phyloP scores from a whole-genome alignment of 2,329 filamentous ascomycete species.

The Botryotinia calthae region DNA sequence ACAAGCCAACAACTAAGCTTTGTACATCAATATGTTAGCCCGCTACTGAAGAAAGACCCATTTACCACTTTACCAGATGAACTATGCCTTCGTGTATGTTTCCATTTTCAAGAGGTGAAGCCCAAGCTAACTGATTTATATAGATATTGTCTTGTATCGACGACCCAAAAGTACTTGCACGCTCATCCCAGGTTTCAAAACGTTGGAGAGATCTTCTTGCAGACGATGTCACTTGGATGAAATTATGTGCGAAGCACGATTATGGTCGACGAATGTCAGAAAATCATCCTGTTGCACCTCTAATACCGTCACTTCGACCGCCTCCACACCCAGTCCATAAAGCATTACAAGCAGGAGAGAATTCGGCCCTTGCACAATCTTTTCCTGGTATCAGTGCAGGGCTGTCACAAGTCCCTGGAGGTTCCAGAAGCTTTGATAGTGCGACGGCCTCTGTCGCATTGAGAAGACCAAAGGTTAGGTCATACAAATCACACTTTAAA shows the following conservation, averaged over 20 bases:
- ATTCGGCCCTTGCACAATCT: slow-evolving; percentile 39
- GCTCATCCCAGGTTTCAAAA: slow-evolving; percentile 92
- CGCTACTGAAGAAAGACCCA: slow-evolving; percentile 90
- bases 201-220: slow-evolving; percentile 91
- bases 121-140: slow-evolving; percentile 20
- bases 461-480: slow-evolving; percentile 64
- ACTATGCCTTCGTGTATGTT: slow-evolving; percentile 77
- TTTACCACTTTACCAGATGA: slow-evolving; percentile 92
- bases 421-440: slow-evolving; percentile 55
- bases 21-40: slow-evolving; percentile 93
- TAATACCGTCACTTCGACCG: slow-evolving; percentile 30
- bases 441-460: slow-evolving; percentile 41
- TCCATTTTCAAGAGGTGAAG: background rate
- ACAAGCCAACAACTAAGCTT: slow-evolving; percentile 95
- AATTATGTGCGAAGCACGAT: slow-evolving; percentile 92
- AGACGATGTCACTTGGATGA: slow-evolving; percentile 98
- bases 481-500: slow-evolving; percentile 97
- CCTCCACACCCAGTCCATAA: slow-evolving; percentile 34
- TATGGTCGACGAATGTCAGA: slow-evolving; percentile 62
- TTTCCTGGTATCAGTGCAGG: slow-evolving; percentile 46
- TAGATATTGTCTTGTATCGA: slow-evolving; percentile 96
- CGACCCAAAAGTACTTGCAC: slow-evolving; percentile 87
- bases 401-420: slow-evolving; percentile 38
- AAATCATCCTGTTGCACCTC: slow-evolving; percentile 29
- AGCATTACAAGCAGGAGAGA: slow-evolving; percentile 20